Base-by-base conservation (phyloP, 2,329 filamentous ascomycete genomes). In the Exophiala calicioides region DNA sequence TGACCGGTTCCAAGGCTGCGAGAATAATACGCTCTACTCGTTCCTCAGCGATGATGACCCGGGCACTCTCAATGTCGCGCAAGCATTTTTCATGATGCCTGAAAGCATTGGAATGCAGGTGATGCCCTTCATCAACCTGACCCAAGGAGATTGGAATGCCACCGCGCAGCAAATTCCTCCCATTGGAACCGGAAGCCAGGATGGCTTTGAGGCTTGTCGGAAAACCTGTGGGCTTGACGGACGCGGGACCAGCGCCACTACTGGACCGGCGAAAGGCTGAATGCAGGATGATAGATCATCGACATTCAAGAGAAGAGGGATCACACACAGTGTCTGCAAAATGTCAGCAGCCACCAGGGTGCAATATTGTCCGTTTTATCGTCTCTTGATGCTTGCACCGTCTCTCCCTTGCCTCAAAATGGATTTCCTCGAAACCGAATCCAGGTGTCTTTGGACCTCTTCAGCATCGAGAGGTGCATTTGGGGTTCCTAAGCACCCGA, bases 21-120 rank as follows among this genome's bases (percentile, higher is more conserved):
- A 67, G 20, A 66, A 71, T 38, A 67, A 70, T 4, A 67, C 70
- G 36, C 68, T 75, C 40, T 60, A 75, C 51, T 70, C 68, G 13
- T 70, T 72, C 2, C 65, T 75, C 44, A 68, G 67, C 52, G 64
- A 59, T 27, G 68, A 69, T 15, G 72, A 75, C 42, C 60, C 66
- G 1, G 72, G 70, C 24, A 75, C 72, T 0, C 42, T 64, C n/a
- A 74, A 75, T 53, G 57, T 72, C 26, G 62, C 67, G 12, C 68
- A 72, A 31, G 57, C 57, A 6, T 58, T 74, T 27, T 71, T 67
- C 61, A 62, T 59, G 32, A 61, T 66, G 44, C 68, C 67, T 0
- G 49, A 56, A 12, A 65, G 68, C 4, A 64, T 72, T 34, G 61
- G 71, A n/a, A 63, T 63, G 26, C 68, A 70, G 10, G 69, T 67